Evolutionary conservation across 2,329 filamentous ascomycete genomes (phyloP).

Genomic region (Ascochyta viciae-villosae): DNA sequence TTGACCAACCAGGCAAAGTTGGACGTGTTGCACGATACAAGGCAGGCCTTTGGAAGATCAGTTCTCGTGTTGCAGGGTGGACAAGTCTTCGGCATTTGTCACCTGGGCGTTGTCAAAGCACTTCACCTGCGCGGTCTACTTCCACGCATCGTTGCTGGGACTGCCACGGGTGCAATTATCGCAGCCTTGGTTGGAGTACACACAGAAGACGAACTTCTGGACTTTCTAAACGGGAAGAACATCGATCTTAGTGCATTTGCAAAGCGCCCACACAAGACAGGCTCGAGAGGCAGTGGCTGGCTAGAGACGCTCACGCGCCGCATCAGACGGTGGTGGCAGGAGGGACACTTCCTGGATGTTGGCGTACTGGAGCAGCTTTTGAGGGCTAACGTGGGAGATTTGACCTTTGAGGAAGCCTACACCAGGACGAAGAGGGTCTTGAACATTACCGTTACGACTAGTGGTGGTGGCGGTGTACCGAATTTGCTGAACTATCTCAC

Average conservation of each 20-base stretch:
- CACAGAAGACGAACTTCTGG: slow-evolving; percentile 81
- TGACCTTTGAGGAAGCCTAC: slow-evolving; percentile 94
- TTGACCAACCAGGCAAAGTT: slow-evolving; percentile 80
- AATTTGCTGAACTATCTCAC: slow-evolving; percentile 91
- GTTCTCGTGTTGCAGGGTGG: slow-evolving; percentile 88
- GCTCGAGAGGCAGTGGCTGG: slow-evolving; percentile 48
- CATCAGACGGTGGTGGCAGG: slow-evolving; percentile 70
- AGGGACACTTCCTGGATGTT: slow-evolving; percentile 86
- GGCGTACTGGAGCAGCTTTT: slow-evolving; percentile 84
- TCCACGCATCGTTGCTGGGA: slow-evolving; percentile 89
- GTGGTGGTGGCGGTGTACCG: slow-evolving; percentile 76
- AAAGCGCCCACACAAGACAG: slow-evolving; percentile 38
- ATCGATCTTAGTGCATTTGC: slow-evolving; percentile 86
- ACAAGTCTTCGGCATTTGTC: slow-evolving; percentile 88
- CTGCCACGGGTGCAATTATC: slow-evolving; percentile 87
- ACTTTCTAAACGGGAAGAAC: slow-evolving; percentile 76
- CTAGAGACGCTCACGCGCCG: slow-evolving; percentile 69
- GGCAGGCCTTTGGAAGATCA: slow-evolving; percentile 86
- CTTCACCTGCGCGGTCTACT: slow-evolving; percentile 80
- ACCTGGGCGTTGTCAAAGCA: slow-evolving; percentile 88
- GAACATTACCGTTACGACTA: slow-evolving; percentile 88
- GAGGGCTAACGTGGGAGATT: slow-evolving; percentile 81
- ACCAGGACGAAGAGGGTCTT: slow-evolving; percentile 82
- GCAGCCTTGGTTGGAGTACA: slow-evolving; percentile 88
- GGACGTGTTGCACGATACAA: slow-evolving; percentile 84